Evolutionary conservation across 2,329 filamentous ascomycete species (phyloP).

Genomic region (Chrysoporthe puriensis): DNA sequence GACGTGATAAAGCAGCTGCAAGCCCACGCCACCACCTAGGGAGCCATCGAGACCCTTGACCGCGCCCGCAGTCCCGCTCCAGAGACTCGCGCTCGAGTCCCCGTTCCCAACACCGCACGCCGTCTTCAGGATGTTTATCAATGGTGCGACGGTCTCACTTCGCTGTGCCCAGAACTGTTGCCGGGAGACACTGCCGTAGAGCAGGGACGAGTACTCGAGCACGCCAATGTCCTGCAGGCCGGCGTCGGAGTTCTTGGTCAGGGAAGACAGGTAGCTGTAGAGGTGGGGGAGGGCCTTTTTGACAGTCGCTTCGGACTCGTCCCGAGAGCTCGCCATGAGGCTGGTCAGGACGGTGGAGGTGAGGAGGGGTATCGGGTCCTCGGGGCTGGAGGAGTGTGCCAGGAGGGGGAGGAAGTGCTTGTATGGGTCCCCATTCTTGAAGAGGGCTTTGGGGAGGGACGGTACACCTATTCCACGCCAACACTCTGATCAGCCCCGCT

Average conservation of each 20-base stretch:
- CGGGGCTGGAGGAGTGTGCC: slow-evolving; percentile 71
- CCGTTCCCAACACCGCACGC: slow-evolving; percentile 74
- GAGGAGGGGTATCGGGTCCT: slow-evolving; percentile 85
- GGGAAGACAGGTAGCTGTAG: slow-evolving; percentile 81
- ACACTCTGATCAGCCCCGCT: not conserved
- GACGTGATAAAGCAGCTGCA: slow-evolving; percentile 93
- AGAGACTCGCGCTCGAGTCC: slow-evolving; percentile 62
- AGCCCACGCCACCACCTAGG: slow-evolving; percentile 79
- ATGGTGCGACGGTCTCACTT: slow-evolving; percentile 79
- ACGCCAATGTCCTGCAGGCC: slow-evolving; percentile 95
- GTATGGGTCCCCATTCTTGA: slow-evolving; percentile 78
- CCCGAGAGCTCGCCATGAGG: slow-evolving; percentile 71
- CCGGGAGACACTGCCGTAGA: slow-evolving; percentile 75
- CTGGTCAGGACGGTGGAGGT: slow-evolving; percentile 84
- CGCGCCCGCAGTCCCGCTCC: slow-evolving; percentile 57
- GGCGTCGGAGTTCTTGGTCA: slow-evolving; percentile 84
- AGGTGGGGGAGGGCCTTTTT: slow-evolving; percentile 76
- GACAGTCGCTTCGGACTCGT: slow-evolving; percentile 66
- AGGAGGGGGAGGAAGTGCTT: slow-evolving; percentile 83
- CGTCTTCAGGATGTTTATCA: slow-evolving; percentile 80
- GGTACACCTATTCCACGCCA: slow-evolving; percentile 67
- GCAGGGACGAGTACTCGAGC: slow-evolving; percentile 82
- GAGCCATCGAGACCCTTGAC: slow-evolving; percentile 65
- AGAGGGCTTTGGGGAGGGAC: slow-evolving; percentile 73
- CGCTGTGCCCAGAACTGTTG: slow-evolving; percentile 90